Conservation (phyloP, 352 stramenopile genomes). For the Phytophthora meadii region DNA sequence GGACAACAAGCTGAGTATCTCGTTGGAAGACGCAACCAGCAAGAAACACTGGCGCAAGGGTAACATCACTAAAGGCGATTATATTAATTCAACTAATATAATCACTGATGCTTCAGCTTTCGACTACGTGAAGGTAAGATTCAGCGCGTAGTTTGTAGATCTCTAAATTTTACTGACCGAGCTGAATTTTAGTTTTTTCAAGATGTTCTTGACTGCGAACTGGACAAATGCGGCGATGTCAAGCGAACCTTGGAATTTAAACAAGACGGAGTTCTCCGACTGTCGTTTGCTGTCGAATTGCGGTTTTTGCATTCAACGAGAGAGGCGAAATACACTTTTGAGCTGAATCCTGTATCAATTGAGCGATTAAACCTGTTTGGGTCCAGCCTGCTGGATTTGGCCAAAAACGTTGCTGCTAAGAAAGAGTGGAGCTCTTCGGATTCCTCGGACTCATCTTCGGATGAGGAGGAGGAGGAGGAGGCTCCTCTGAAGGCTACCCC, state of each 20-base stretch:
- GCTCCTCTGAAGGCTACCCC: too few relatives aligned
- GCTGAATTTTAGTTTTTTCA: slow-evolving; percentile 20
- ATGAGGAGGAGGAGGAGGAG: too few relatives aligned
- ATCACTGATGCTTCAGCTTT: slow-evolving; percentile 4
- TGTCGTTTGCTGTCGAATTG: slow-evolving; percentile 9
- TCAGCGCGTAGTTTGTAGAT: too few relatives aligned
- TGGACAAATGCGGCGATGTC: slow-evolving; percentile 4
- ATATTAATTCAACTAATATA: slow-evolving; percentile 16
- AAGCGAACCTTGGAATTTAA: slow-evolving; percentile 3
- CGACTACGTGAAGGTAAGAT: slow-evolving; percentile 25
- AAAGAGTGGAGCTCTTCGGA: too few relatives aligned
- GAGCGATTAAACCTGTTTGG: too few relatives aligned
- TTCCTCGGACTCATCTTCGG: too few relatives aligned
- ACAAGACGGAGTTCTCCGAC: background rate
- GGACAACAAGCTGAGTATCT: slow-evolving; percentile 27
- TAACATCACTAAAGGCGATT: slow-evolving; percentile 10
- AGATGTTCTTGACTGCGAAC: slow-evolving; percentile 12
- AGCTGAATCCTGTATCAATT: too few relatives aligned
- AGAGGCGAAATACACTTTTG: too few relatives aligned
- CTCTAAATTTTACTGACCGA: background rate
- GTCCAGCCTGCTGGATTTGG: too few relatives aligned
- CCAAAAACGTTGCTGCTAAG: too few relatives aligned
- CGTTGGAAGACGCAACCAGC: slow-evolving; percentile 21
- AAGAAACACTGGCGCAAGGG: slow-evolving; percentile 29
- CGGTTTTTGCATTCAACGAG: slow-evolving; percentile 2